Evolutionary conservation across 306 rosid species (phyloP), one percentile per base, ranked within the genome.

Genomic region (Astragalus glycyphyllos): DNA sequence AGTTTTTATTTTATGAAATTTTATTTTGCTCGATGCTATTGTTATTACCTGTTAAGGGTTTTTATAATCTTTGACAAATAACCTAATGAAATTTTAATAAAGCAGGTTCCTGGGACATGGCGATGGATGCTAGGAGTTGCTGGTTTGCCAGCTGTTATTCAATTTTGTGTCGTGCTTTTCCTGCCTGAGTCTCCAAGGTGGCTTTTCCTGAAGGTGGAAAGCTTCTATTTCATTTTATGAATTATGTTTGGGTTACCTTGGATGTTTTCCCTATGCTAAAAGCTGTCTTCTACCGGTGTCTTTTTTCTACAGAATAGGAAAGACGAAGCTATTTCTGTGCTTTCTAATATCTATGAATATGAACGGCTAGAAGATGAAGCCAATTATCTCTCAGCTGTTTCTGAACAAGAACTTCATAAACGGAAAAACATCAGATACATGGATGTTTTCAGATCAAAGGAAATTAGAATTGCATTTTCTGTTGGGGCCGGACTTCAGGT

Each of bases 81-180:
- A 7, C 61, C 51, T 79, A 49, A 78, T 47, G 57, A 12, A 40
- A 26, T 44, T 23, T 47, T 78, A 67, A 68, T 15, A 35, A 42
- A 55, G 51, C 77, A 89, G 96, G 96, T 87, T 80, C 90, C 92
- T 11, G 96, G 96, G 78, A 89, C 96, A 31, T 89, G 96, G 96
- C 71, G 96, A 70, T 89, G 96, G 96, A 87, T 89, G 96, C 87
- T 89, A 37, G 96, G 96, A 75, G 87, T 78, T 76, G 80, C 96
- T 26, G 85, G 75, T 17, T 71, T 87, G 51, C 96, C 96, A 10
- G 96, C 96, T 37, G 31, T 85, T 63, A 58, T 90, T 83, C 96
- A 90, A 62, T 90, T 90, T 62, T 60, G 5, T 51, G 82, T 82
- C 51, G 87, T 90, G 88, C 73, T 90, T 35, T 87, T 7, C 80